Evolutionary conservation across 345 rosid species (phyloP).

Genomic region (Gossypium stocksii): DNA sequence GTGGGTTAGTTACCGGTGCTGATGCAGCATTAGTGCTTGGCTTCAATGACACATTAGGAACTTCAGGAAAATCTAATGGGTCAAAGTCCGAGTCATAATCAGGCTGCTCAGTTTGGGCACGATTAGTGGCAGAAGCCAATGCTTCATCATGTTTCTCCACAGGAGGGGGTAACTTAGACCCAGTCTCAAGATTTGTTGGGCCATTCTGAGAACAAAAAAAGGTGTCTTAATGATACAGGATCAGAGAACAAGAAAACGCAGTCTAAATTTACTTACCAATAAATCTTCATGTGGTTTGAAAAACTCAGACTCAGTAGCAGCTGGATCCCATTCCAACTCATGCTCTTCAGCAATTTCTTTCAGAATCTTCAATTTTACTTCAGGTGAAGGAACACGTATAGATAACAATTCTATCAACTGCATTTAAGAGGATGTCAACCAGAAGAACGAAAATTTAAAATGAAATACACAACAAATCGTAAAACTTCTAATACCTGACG

Average conservation of each 20-base stretch:
- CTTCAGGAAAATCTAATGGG: slow-evolving; percentile 67
- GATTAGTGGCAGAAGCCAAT: slow-evolving; percentile 28
- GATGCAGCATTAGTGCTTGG: slow-evolving; percentile 37
- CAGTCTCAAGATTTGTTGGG: slow-evolving; percentile 65
- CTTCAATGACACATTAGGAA: slow-evolving; percentile 49
- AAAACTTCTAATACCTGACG: slow-evolving; percentile 60
- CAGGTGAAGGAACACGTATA: slow-evolving; percentile 79
- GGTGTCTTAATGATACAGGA: slow-evolving; percentile 18
- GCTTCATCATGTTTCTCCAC: slow-evolving; percentile 59
- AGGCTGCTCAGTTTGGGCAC: slow-evolving; percentile 32
- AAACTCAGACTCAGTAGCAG: slow-evolving; percentile 75
- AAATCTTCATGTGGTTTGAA: slow-evolving; percentile 83
- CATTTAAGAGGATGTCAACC: slow-evolving; percentile 17
- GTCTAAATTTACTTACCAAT: slow-evolving; percentile 46
- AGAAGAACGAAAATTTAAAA: background rate
- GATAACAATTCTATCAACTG: slow-evolving; percentile 90
- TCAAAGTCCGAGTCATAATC: slow-evolving; percentile 62
- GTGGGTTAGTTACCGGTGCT: slow-evolving; percentile 31
- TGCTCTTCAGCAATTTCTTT: slow-evolving; percentile 97
- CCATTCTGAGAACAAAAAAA: slow-evolving; percentile 55
- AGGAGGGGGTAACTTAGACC: slow-evolving; percentile 67
- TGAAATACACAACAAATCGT: background rate
- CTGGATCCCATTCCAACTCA: slow-evolving; percentile 89
- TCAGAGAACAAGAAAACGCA: slow-evolving; percentile 14
- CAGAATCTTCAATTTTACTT: slow-evolving; percentile 71